Evolutionary conservation across 2,329 filamentous ascomycete genomes (phyloP).

Genomic region (Penicillium sp.): DNA sequence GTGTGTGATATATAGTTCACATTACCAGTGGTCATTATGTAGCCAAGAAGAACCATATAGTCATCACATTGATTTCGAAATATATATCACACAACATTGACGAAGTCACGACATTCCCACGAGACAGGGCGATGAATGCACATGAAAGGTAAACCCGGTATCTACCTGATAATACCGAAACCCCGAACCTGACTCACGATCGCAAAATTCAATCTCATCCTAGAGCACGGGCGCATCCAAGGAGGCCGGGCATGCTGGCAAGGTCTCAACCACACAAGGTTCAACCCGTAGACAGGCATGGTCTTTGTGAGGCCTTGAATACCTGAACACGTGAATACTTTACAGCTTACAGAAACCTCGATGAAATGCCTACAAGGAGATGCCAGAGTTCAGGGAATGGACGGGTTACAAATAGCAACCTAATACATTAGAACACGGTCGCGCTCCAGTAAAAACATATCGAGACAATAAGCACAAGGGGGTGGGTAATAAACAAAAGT

Average conservation of each 20-base stretch:
- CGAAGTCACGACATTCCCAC: background rate
- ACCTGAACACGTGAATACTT: background rate
- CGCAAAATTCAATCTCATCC: background rate
- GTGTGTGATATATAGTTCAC: background rate
- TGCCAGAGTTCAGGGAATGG: background rate
- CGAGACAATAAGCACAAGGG: constrained; percentile 13
- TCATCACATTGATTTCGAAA: background rate
- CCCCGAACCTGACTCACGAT: background rate
- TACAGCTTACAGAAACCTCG: background rate
- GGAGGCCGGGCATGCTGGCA: background rate
- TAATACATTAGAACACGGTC: constrained; percentile 21
- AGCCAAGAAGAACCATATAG: background rate
- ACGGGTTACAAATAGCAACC: constrained; percentile 18
- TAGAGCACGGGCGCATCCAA: background rate
- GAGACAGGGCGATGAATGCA: background rate
- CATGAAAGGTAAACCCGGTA: background rate
- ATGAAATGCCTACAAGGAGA: background rate
- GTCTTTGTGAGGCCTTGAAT: background rate
- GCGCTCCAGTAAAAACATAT: constrained; percentile 19
- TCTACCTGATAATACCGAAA: background rate
- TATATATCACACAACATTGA: background rate
- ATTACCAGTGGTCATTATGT: background rate
- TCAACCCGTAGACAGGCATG: background rate
- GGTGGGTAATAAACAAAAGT: constrained; percentile 14
- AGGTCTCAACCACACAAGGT: background rate